These are phyloP conservation scores for Pholiota microspora DNA, from an alignment of 768 basidiomycete species.

Conservation along the genomic window DNA sequence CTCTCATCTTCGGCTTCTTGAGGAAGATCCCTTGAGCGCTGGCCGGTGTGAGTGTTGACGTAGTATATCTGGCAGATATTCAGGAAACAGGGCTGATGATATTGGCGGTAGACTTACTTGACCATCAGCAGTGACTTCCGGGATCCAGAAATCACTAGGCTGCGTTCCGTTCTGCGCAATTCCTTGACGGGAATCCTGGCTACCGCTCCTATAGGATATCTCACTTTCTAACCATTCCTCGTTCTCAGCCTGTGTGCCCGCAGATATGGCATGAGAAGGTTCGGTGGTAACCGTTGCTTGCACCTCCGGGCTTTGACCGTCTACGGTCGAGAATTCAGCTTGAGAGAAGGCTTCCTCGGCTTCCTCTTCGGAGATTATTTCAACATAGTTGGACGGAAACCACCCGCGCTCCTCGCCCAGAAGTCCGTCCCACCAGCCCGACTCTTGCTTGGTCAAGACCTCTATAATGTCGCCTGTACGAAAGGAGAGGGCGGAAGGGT, in stretches of 20 bases:
- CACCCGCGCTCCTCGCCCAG: slow-evolving; percentile 88
- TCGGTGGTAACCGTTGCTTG: slow-evolving; percentile 36
- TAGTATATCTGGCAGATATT: slow-evolving; percentile 79
- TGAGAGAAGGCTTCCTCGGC: slow-evolving; percentile 64
- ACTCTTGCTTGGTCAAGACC: slow-evolving; percentile 85
- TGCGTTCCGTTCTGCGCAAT: slow-evolving; percentile 30
- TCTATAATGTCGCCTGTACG: slow-evolving; percentile 87
- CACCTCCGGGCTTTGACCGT: slow-evolving; percentile 22
- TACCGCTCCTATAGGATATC: slow-evolving; percentile 31
- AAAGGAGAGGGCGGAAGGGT: slow-evolving; percentile 88
- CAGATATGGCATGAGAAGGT: slow-evolving; percentile 48
- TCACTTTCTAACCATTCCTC: slow-evolving; percentile 63
- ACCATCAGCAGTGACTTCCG: slow-evolving; percentile 76
- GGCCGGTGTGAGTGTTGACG: slow-evolving; percentile 85
- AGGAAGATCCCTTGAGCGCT: slow-evolving; percentile 83
- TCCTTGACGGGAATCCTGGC: slow-evolving; percentile 10
- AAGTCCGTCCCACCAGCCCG: slow-evolving; percentile 98
- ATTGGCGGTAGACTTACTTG: slow-evolving; percentile 55
- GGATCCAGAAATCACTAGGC: slow-evolving; percentile 88
- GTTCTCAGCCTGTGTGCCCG: slow-evolving; percentile 40
- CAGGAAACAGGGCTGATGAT: slow-evolving; percentile 2
- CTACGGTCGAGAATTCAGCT: slow-evolving; percentile 42
- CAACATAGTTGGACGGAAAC: slow-evolving; percentile 97
- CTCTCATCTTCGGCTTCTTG: slow-evolving; percentile 64
- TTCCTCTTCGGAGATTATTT: slow-evolving; percentile 74